Evolutionary conservation across 352 stramenopile genomes (phyloP).

Genomic region (Globisporangium lucens): DNA sequence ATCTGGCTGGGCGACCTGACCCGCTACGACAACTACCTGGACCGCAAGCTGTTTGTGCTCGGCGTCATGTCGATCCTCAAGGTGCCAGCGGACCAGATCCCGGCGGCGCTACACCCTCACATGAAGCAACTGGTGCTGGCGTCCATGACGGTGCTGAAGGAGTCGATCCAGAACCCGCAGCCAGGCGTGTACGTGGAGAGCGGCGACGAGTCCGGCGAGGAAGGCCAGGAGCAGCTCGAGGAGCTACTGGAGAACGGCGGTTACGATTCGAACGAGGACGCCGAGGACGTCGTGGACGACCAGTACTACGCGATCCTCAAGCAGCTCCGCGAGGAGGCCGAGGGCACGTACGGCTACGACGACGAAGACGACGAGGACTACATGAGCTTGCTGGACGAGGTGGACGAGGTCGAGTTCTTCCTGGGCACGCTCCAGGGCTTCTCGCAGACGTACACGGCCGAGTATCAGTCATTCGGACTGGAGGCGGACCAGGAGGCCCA

Average conservation of each 20-base stretch:
- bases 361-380: conserved; percentile 93
- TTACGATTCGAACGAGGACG: conserved; percentile 86
- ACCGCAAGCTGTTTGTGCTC: conserved; percentile 92
- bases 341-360: conserved; percentile 61
- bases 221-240: conserved; percentile 65
- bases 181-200: conserved; percentile 58
- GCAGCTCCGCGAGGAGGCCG: conserved; percentile 88
- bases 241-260: conserved; percentile 90
- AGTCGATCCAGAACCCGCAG: conserved; percentile 59
- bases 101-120: conserved; percentile 81
- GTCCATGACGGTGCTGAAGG: conserved; percentile 82
- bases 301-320: conserved; percentile 93
- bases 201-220: conserved; percentile 46
- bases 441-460: conserved; percentile 40
- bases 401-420: conserved; percentile 92
- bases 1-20: conserved; percentile 90
- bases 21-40: conserved; percentile 79
- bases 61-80: conserved; percentile 90
- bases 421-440: conserved; percentile 86
- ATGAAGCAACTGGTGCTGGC: conserved; percentile 86
- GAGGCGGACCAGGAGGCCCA: conserved; percentile 58
- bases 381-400: conserved; percentile 89
- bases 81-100: conserved; percentile 79
- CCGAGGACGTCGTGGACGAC: conserved; percentile 93
- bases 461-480: conserved; percentile 62